Evolutionary conservation across 2,329 filamentous ascomycete genomes (phyloP).

Genomic region (Rhexocercosporidium sp.): DNA sequence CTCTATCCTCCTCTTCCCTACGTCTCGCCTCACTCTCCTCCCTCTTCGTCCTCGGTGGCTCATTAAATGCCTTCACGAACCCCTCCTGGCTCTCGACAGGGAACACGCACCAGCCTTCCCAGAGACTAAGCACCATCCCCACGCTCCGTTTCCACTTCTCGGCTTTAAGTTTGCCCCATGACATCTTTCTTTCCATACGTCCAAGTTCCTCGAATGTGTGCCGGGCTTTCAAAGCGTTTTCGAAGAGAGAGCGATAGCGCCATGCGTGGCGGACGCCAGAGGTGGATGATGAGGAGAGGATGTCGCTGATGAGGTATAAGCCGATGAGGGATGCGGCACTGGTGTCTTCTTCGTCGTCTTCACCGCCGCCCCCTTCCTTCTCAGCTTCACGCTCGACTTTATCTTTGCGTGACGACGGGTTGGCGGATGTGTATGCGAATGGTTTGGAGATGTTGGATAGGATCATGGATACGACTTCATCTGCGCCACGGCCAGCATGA

Average conservation of each 20-base stretch:
- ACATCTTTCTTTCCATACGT: slow-evolving; percentile 62
- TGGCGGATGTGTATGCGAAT: slow-evolving; percentile 74
- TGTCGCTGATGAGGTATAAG: slow-evolving; percentile 77
- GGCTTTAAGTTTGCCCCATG: slow-evolving; percentile 70
- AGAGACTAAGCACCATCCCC: slow-evolving; percentile 59
- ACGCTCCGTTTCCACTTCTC: slow-evolving; percentile 71
- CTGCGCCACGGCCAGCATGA: slow-evolving; percentile 82
- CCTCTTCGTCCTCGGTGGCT: slow-evolving; percentile 61
- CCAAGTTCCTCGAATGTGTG: slow-evolving; percentile 69
- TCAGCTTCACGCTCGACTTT: slow-evolving; percentile 43
- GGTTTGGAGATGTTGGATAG: slow-evolving; percentile 82
- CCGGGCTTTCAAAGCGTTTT: slow-evolving; percentile 61
- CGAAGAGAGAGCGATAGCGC: slow-evolving; percentile 71
- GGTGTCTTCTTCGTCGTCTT: slow-evolving; percentile 61
- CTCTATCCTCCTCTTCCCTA: slow-evolving; percentile 41
- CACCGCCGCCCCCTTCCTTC: slow-evolving; percentile 45
- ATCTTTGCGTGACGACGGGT: slow-evolving; percentile 56
- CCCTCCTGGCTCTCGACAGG: slow-evolving; percentile 74
- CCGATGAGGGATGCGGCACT: slow-evolving; percentile 79
- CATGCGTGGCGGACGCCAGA: slow-evolving; percentile 70
- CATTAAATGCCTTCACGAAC: slow-evolving; percentile 73
- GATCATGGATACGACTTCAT: slow-evolving; percentile 91
- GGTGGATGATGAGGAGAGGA: slow-evolving; percentile 67
- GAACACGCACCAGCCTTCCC: slow-evolving; percentile 76
- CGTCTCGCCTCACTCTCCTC: slow-evolving; percentile 44